Evolutionary conservation across 2,329 filamentous ascomycete genomes (phyloP), one percentile per base, ranked within the genome.

Genomic region (Sporothrix mexicana): DNA sequence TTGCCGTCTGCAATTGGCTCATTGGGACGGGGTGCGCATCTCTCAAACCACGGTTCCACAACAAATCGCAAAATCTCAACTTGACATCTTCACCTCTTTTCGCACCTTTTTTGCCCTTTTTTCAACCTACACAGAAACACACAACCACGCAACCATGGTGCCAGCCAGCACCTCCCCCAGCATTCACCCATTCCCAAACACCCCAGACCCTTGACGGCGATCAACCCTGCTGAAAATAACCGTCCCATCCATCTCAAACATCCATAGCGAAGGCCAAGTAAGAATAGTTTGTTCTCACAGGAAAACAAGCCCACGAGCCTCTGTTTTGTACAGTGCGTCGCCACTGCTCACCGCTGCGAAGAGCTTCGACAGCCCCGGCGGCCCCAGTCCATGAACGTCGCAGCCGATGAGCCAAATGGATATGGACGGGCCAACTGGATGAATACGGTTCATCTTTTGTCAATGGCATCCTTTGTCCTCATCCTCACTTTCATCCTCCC

Each of bases 181-280:
- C 64, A 49, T 67, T 8, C 45, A 3, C 62, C 41, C 36, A 45
- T 69, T 17, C 53, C 17, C 41, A 61, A 45, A 55, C 67, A 23
- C 45, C 67, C 55, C n/a, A 17, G 41, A 77, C 73, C 78, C 83
- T 77, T 79, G 83, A 70, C 75, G 84, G 75, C 80, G 82, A 86
- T 84, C 83, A 83, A 80, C 81, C 81, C 79, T 79, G 77, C 79
- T 79, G 77, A 79, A 81, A 82, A 83, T 82, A 81, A 77, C 80
- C 81, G 79, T 84, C 81, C 82, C 82, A 85, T 86, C 80, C 85
- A 85, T 82, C 82, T 87, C 86, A 87, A 87, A 88, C 85, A 70
- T 25, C 55, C 66, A 62, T n/a, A 51, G 15, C 23, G 45, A 41
- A 13, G 20, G 51, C 41, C n/a, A 23, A 43, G 53, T 70, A n/a